Evolutionary conservation across 176 grass and related monocot genomes (phyloP).

Genomic region (Juncus inflexus): DNA sequence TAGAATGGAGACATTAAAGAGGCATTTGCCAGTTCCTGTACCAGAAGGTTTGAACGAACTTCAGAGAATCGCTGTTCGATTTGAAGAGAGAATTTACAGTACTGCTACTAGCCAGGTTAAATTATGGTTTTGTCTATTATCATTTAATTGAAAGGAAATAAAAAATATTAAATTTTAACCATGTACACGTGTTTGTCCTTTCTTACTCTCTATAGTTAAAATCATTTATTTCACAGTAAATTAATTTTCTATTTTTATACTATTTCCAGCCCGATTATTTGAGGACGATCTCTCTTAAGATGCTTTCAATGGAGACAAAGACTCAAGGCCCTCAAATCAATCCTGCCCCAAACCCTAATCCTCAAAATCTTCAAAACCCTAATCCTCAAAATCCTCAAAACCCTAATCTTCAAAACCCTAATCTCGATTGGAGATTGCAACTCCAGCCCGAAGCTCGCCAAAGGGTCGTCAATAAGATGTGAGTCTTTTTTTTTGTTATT

Average conservation of each 20-base stretch:
- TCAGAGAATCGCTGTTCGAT: conserved; percentile 55
- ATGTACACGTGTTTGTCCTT: neutral
- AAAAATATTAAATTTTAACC: conserved; percentile 15
- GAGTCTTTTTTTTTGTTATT: neutral
- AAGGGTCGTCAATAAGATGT: conserved; percentile 74
- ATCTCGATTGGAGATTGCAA: conserved; percentile 52
- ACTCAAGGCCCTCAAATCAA: conserved; percentile 10
- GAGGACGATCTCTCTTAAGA: conserved; percentile 81
- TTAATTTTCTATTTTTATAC: conserved; percentile 12
- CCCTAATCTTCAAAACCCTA: conserved; percentile 15
- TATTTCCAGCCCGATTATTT: conserved; percentile 77
- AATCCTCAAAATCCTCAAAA: neutral
- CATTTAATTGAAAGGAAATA: conserved; percentile 1
- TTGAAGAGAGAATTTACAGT: conserved; percentile 72
- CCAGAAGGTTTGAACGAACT: conserved; percentile 67
- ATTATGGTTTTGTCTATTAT: neutral
- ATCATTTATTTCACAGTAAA: neutral
- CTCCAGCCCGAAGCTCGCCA: conserved; percentile 63
- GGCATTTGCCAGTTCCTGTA: conserved; percentile 48
- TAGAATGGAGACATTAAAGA: conserved; percentile 88
- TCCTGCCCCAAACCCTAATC: too few species aligned
- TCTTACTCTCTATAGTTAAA: neutral
- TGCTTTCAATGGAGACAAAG: conserved; percentile 55
- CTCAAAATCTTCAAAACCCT: conserved; percentile 1
- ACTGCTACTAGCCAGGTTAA: conserved; percentile 55